Evolutionary conservation across 1,139 yeast species (phyloP), one percentile per base, ranked within the genome.

Genomic region (Pichia sp.): DNA sequence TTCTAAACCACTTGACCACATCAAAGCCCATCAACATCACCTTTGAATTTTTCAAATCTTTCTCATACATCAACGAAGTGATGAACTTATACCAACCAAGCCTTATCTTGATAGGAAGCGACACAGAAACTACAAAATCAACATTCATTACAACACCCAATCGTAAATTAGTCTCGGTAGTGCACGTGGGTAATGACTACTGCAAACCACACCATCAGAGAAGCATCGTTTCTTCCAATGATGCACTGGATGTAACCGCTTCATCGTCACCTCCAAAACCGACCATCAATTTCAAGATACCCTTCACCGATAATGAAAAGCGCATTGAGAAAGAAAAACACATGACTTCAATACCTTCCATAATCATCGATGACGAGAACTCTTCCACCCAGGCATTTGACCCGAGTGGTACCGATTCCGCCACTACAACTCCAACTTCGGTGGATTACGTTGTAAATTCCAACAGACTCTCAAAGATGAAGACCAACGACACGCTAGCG

Each of bases 11-110:
- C 31, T 14, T 43, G 7, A 30, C 22, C 14, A 14, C 33, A 5
- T 20, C 27, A 24, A 30, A 27, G 12, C 35, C 39, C 17, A 44
- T 53, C 14, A 49, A 44, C 38, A 37, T 53, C 28, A 49, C 50
- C 25, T 50, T 53, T 35, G 58, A 53, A 30, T 46, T 53, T 29
- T 53, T 52, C 31, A 48, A 41, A 33, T 41, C 47, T 38, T 35
- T 44, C 3, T 44, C 49, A 21, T 53, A 50, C 34, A 40, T 55
- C 19, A 41, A 41, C 21, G 58, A 54, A 30, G 44, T 49, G 13
- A 38, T 52, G 25, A 42, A 48, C 15, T 36, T 55, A 19, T 52
- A 55, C 38, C 45, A 42, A 34, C 58, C 58, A n/a, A 38, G 44
- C 15, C 31, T 46, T 21, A 45, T 53, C 17, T 32, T 53, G 12